These are phyloP conservation scores for Thuja plicata DNA, from an alignment of 83 land plant species.

Conservation along the genomic window DNA sequence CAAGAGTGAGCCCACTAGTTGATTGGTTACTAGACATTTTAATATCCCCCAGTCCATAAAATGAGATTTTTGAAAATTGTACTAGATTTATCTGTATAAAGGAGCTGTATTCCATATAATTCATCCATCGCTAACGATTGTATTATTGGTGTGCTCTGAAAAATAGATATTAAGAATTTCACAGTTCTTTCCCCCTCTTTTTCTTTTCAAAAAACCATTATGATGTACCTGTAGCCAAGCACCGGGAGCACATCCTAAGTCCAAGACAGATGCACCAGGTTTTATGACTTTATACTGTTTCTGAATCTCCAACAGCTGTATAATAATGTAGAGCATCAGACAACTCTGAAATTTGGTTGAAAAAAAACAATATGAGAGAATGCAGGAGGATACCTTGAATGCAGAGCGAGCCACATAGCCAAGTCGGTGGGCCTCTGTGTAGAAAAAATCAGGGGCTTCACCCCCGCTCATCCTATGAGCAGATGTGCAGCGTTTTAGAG, in stretches of 20 bases:
- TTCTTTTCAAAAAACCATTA: too few relatives aligned
- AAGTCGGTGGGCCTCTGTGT: conserved; percentile 85
- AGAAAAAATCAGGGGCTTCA: conserved; percentile 88
- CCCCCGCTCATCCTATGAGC: conserved; percentile 54
- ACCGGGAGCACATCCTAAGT: conserved; percentile 97
- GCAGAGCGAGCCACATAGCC: conserved; percentile 94
- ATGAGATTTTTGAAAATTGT: too few relatives aligned
- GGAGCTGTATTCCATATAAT: too few relatives aligned
- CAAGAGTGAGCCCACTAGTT: too few relatives aligned
- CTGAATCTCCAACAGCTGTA: conserved; percentile 87
- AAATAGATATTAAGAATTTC: too few relatives aligned
- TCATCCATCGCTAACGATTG: too few relatives aligned
- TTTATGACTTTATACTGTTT: conserved; percentile 71
- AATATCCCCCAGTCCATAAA: too few relatives aligned
- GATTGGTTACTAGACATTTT: too few relatives aligned
- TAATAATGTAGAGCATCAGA: not conserved
- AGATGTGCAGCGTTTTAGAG: not conserved
- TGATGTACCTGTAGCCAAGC: conserved; percentile 89
- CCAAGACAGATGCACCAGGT: conserved; percentile 85
- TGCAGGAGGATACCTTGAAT: conserved; percentile 64
- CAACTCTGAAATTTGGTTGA: not conserved
- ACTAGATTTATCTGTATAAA: too few relatives aligned
- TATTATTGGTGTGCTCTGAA: too few relatives aligned
- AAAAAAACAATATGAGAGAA: not conserved
- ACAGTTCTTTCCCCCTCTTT: too few relatives aligned